Evolutionary conservation across 2,329 filamentous ascomycete species (phyloP).

Genomic region (Trichophyton schoenleinii): DNA sequence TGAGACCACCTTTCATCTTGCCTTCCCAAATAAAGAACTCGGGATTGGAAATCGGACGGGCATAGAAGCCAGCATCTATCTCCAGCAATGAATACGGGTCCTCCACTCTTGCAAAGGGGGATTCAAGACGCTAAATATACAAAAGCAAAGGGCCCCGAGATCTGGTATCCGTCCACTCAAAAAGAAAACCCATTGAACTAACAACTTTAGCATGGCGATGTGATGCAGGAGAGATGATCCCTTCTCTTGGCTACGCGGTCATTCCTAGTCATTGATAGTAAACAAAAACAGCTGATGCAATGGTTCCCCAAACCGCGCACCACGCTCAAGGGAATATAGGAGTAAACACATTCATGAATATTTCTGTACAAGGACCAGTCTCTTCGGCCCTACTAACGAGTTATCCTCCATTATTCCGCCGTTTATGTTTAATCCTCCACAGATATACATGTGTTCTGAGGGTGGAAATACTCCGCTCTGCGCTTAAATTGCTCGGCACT

Average conservation of each 20-base stretch:
- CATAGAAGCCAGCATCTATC: neutral
- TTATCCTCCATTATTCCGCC: too few relatives aligned
- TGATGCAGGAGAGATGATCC: neutral
- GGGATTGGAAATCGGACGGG: too few relatives aligned
- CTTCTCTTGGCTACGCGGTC: neutral
- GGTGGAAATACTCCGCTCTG: too few relatives aligned
- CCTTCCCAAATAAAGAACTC: too few relatives aligned
- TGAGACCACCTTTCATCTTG: neutral
- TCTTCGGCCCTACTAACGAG: too few relatives aligned
- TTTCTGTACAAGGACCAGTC: too few relatives aligned
- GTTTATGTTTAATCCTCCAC: too few relatives aligned
- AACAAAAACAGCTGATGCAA: neutral
- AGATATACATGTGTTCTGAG: too few relatives aligned
- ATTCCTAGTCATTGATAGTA: neutral
- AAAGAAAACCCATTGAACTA: neutral
- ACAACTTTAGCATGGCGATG: neutral
- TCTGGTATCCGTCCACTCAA: conserved; percentile 1
- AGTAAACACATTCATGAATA: too few relatives aligned
- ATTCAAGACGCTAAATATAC: neutral
- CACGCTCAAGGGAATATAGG: too few relatives aligned
- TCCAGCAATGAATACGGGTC: neutral
- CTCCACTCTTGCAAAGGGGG: neutral
- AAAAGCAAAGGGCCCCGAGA: neutral
- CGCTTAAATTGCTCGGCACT: too few relatives aligned
- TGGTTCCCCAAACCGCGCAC: neutral